These are phyloP conservation scores for Piloderma croceum DNA, from an alignment of 768 basidiomycete genomes.

Conservation along the genomic window DNA sequence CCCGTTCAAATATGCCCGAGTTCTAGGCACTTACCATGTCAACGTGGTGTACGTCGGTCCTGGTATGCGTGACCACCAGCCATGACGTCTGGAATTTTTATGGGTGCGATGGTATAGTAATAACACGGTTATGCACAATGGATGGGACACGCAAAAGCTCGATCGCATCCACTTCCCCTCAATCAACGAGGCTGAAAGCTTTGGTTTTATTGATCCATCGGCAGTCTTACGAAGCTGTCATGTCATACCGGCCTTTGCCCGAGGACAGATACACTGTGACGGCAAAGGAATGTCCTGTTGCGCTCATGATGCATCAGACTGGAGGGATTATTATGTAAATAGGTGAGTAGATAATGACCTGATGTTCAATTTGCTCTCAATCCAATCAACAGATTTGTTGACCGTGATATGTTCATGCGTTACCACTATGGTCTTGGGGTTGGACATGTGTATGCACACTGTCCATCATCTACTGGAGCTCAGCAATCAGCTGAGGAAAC, in stretches of 20 bases:
- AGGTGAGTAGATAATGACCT: too few relatives aligned
- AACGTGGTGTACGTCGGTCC: conserved; percentile 8
- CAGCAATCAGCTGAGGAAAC: too few relatives aligned
- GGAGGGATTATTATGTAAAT: too few relatives aligned
- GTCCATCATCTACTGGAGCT: too few relatives aligned
- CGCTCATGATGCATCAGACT: too few relatives aligned
- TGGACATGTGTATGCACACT: too few relatives aligned
- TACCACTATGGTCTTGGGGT: too few relatives aligned
- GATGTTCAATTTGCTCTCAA: too few relatives aligned
- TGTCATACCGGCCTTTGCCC: conserved; percentile 14
- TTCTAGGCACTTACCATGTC: conserved; percentile 27
- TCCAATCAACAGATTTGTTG: too few relatives aligned
- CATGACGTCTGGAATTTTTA: conserved; percentile 19
- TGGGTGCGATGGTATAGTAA: conserved; percentile 23
- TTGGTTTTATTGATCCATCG: conserved; percentile 18
- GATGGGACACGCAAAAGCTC: neutral
- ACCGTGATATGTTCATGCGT: too few relatives aligned
- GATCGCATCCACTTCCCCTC: conserved; percentile 9
- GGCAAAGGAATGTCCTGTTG: too few relatives aligned
- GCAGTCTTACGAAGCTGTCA: conserved; percentile 14
- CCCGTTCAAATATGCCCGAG: conserved; percentile 31
- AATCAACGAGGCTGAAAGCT: conserved; percentile 8
- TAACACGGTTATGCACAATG: conserved; percentile 10
- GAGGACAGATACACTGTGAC: too few relatives aligned
- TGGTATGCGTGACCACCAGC: conserved; percentile 5